Conservation (phyloP, 169 alveolate species). For the Theileria sp. region DNA sequence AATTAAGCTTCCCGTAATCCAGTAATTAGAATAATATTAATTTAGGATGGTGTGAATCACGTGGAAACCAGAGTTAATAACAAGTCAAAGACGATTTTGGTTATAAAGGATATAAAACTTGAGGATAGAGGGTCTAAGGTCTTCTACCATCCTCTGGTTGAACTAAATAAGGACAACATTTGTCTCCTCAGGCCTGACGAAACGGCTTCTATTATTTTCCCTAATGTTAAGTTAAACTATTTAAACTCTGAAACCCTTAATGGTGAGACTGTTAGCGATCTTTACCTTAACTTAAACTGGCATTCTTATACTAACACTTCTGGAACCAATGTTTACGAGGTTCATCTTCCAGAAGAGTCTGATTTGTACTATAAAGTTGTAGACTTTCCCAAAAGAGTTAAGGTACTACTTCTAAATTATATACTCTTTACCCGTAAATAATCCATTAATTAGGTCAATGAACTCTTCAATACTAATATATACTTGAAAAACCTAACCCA, state of each 20-base stretch:
- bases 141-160: background rate
- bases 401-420: constrained; percentile 6
- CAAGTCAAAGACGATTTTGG: constrained; percentile 12
- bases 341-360: background rate
- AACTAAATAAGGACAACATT: background rate
- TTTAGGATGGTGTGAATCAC: constrained; percentile 31
- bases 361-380: constrained; percentile 15
- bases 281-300: constrained; percentile 6
- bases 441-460: background rate
- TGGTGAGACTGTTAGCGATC: background rate
- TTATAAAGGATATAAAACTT: constrained; percentile 33
- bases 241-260: background rate
- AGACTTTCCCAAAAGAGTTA: constrained; percentile 39
- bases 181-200: constrained; percentile 26
- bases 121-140: background rate
- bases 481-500: background rate
- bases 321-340: constrained; percentile 24
- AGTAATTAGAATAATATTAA: background rate
- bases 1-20: constrained; percentile 25
- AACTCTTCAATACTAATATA: constrained; percentile 3
- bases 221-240: background rate
- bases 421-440: background rate
- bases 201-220: constrained; percentile 32
- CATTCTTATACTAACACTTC: constrained; percentile 14
- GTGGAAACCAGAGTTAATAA: constrained; percentile 41